Conservation (phyloP, 441 rosid species). For the Gossypium gossypioides region DNA sequence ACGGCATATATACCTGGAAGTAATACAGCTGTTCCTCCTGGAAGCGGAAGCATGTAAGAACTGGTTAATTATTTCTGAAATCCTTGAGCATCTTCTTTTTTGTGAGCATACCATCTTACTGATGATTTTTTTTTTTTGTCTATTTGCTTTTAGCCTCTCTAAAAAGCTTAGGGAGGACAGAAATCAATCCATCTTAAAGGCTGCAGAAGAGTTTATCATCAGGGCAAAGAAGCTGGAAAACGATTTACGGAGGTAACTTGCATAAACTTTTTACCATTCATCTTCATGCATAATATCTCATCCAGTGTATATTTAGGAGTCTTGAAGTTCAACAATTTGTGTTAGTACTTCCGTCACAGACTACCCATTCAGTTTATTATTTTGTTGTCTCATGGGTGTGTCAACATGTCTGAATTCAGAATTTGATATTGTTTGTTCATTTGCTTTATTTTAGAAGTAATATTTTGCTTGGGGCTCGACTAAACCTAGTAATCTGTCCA, state of each 20-base stretch:
- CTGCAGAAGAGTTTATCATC: constrained; percentile 44
- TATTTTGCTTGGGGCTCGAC: not conserved
- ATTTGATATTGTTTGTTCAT: too few species aligned
- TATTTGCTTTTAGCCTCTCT: constrained; percentile 28
- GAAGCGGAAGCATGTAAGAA: constrained; percentile 43
- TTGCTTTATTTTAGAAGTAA: not conserved
- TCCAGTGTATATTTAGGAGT: not conserved
- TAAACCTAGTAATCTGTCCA: too few species aligned
- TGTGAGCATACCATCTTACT: not conserved
- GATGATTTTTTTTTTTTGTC: not conserved
- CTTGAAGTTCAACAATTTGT: not conserved
- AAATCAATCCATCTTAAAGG: constrained; percentile 30
- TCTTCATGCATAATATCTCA: not conserved
- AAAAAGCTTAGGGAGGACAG: constrained; percentile 29
- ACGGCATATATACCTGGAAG: constrained; percentile 23
- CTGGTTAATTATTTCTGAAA: constrained; percentile 4
- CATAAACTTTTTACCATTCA: not conserved
- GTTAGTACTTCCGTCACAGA: not conserved
- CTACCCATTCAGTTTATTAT: not conserved
- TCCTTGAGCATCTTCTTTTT: not conserved
- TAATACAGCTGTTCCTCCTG: constrained; percentile 19
- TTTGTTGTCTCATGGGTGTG: not conserved
- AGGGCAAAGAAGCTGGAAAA: constrained; percentile 53
- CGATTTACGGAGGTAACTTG: constrained; percentile 39
- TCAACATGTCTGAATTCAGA: not conserved